phyloP scores from a whole-genome alignment of 495 filamentous ascomycete genomes.

The Podospora pseudoanserina region DNA sequence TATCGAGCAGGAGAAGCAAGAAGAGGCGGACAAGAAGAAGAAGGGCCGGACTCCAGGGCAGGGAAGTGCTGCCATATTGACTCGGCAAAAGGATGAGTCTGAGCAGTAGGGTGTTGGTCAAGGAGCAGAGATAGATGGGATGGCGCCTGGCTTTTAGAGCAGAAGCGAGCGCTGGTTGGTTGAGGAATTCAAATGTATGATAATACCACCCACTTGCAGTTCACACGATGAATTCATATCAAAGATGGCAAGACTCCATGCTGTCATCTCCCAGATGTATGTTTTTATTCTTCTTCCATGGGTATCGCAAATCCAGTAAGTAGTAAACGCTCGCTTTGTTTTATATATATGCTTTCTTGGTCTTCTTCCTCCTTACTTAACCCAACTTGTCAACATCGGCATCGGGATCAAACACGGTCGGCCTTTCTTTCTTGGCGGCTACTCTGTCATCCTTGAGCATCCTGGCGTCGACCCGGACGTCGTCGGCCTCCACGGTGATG shows the following conservation, averaged over 20 bases:
- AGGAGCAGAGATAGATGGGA: not conserved
- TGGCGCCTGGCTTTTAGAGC: not conserved
- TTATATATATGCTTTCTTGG: not conserved
- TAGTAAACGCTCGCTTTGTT: not conserved
- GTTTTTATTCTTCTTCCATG: not conserved
- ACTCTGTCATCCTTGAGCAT: conserved; percentile 95
- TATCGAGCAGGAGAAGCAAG: conserved; percentile 98
- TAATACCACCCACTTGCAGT: conserved; percentile 1
- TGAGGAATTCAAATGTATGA: not conserved
- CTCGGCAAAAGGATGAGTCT: conserved; percentile 52
- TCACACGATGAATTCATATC: too few relatives aligned
- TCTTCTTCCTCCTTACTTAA: conserved; percentile 34
- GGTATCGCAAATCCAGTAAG: not conserved
- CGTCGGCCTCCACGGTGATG: conserved; percentile 83
- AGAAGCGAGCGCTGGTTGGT: not conserved
- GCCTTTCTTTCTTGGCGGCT: conserved; percentile 44
- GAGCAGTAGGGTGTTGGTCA: conserved; percentile 24
- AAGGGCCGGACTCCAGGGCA: conserved; percentile 71
- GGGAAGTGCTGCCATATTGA: conserved; percentile 74
- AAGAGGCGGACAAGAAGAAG: conserved; percentile 97
- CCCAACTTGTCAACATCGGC: conserved; percentile 71
- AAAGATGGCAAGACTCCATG: too few relatives aligned
- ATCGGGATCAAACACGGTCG: conserved; percentile 70
- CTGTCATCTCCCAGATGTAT: too few relatives aligned
- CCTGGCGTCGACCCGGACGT: conserved; percentile 74